Conservation (phyloP, 148 eudicot genomes). For the Rhododendron molle region DNA sequence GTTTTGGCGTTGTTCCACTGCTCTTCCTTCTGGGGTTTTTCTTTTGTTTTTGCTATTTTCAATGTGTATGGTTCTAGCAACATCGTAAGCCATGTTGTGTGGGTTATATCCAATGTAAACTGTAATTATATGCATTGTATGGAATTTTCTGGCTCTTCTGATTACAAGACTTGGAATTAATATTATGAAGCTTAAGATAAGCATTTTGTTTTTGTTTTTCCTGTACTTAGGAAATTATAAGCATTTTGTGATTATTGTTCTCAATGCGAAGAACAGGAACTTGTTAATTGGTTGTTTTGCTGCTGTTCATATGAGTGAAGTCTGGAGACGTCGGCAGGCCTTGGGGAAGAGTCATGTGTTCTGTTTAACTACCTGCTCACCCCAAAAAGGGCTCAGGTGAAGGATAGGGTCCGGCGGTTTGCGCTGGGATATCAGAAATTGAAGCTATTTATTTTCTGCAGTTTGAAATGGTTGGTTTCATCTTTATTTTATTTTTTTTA, state of each 20-base stretch:
- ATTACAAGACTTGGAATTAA: background rate
- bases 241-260: background rate
- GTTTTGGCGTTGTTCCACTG: background rate
- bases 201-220: background rate
- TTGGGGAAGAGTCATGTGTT: background rate
- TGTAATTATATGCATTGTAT: conserved; percentile 8
- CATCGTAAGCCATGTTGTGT: background rate
- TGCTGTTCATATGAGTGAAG: background rate
- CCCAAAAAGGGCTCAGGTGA: too few species aligned
- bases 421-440: background rate
- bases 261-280: background rate
- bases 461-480: background rate
- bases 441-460: background rate
- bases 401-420: too few species aligned
- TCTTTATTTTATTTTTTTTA: background rate
- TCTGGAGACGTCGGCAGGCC: background rate
- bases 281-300: background rate
- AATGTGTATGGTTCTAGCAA: background rate
- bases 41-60: background rate
- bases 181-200: background rate
- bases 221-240: background rate
- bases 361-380: too few species aligned
- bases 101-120: conserved; percentile 8
- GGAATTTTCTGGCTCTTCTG: conserved; percentile 1
- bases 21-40: background rate